Evolutionary conservation across 768 basidiomycete species (phyloP).

Genomic region (Suillus subaureus): DNA sequence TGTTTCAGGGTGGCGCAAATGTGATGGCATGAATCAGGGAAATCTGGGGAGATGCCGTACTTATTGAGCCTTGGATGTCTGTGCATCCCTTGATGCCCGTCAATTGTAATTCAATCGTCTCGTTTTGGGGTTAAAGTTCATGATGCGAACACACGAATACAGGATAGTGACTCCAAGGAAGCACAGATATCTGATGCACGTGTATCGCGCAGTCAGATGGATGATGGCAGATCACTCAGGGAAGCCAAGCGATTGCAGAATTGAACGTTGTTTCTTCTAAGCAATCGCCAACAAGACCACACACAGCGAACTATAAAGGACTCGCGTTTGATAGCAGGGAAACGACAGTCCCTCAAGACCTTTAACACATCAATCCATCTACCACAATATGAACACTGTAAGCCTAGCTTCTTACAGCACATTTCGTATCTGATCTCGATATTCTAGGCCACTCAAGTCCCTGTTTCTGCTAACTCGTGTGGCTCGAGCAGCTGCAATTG

Average conservation of each 20-base stretch:
- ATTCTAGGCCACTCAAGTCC: neutral
- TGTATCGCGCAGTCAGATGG: neutral
- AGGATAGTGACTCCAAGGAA: neutral
- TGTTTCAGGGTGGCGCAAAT: conserved; percentile 67
- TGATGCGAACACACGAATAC: neutral
- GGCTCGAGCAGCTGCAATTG: neutral
- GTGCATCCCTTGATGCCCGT: neutral
- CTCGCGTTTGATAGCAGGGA: too few relatives aligned
- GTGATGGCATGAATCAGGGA: conserved; percentile 14
- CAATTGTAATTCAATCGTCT: neutral
- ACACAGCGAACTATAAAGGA: neutral
- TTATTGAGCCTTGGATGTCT: neutral
- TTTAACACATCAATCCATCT: neutral
- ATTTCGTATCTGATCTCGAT: neutral
- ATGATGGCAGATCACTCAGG: neutral
- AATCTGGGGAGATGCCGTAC: neutral
- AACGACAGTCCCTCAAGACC: neutral
- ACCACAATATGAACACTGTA: neutral
- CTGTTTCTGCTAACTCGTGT: neutral
- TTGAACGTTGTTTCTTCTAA: neutral
- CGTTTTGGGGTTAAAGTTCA: neutral
- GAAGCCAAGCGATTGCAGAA: neutral
- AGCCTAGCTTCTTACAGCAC: neutral
- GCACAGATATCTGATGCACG: neutral
- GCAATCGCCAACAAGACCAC: neutral